Evolutionary conservation across 2,329 filamentous ascomycete species (phyloP).

Genomic region (Cordyceps fumosorosea): DNA sequence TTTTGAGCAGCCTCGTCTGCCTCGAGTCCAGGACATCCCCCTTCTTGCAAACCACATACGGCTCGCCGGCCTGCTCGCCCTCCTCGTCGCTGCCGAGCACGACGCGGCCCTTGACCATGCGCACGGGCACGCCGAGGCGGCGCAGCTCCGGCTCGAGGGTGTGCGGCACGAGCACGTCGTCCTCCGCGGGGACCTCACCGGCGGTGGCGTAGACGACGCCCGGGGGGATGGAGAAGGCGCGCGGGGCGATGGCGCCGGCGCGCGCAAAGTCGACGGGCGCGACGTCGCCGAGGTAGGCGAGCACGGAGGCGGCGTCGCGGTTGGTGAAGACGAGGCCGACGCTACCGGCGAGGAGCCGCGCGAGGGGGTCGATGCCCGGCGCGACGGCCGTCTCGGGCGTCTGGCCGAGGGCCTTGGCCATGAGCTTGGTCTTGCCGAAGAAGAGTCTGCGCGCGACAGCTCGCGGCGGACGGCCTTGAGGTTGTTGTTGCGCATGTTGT

Average conservation of each 20-base stretch:
- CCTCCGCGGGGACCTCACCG: conserved; percentile 69
- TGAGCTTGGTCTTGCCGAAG: conserved; percentile 99
- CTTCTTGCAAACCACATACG: conserved; percentile 77
- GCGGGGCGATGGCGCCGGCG: conserved; percentile 68
- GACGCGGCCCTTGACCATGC: conserved; percentile 82
- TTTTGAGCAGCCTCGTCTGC: conserved; percentile 88
- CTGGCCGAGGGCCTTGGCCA: conserved; percentile 86
- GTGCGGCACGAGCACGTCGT: conserved; percentile 84
- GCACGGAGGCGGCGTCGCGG: conserved; percentile 60
- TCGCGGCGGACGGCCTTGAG: conserved; percentile 84
- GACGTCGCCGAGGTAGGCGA: conserved; percentile 66
- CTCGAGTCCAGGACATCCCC: conserved; percentile 81
- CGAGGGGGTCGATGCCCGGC: conserved; percentile 66
- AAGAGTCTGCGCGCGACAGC: conserved; percentile 62
- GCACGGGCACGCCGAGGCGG: conserved; percentile 82
- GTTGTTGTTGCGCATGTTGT: conserved; percentile 98
- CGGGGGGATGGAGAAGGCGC: conserved; percentile 72
- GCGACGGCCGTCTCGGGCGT: conserved; percentile 72
- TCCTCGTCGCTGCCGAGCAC: conserved; percentile 56
- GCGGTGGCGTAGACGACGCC: conserved; percentile 77
- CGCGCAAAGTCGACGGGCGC: conserved; percentile 82
- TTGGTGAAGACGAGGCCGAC: conserved; percentile 90
- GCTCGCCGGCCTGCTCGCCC: conserved; percentile 43
- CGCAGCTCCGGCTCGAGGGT: conserved; percentile 85
- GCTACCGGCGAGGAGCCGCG: conserved; percentile 66